phyloP scores from a whole-genome alignment of 179 eudicot species.

The Camellia oleifera region DNA sequence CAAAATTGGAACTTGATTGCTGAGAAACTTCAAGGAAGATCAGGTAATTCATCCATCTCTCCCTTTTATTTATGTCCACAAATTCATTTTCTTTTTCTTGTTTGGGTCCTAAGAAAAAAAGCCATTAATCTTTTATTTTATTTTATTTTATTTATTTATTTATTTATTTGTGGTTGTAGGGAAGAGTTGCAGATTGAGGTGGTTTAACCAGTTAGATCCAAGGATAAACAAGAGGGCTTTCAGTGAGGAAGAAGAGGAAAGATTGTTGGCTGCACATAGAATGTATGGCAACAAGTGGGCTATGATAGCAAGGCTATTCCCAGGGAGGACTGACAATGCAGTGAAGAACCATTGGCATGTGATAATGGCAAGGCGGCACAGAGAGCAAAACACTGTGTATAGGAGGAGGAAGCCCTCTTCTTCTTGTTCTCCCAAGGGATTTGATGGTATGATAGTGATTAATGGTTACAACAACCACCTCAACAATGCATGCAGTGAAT shows the following conservation, averaged over 20 bases:
- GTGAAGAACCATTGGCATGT: slow-evolving; percentile 87
- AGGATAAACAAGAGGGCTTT: slow-evolving; percentile 53
- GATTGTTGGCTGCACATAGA: slow-evolving; percentile 45
- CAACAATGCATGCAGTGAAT: slow-evolving; percentile 21
- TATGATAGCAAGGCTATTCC: slow-evolving; percentile 55
- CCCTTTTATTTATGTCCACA: not conserved
- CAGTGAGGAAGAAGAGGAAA: slow-evolving; percentile 59
- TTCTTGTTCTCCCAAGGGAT: not conserved
- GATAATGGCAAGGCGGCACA: slow-evolving; percentile 53
- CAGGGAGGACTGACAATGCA: slow-evolving; percentile 71
- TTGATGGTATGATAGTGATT: too few relatives aligned
- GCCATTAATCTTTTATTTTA: not conserved
- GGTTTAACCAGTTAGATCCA: slow-evolving; percentile 81
- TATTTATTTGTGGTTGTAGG: slow-evolving; percentile 24
- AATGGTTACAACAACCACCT: not conserved
- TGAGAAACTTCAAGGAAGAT: slow-evolving; percentile 50
- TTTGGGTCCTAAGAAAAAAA: not conserved
- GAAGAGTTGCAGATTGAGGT: slow-evolving; percentile 76
- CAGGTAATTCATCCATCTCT: slow-evolving; percentile 31
- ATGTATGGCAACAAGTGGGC: slow-evolving; percentile 80
- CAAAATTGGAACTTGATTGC: slow-evolving; percentile 73
- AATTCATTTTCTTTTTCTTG: not conserved
- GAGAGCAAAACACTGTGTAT: slow-evolving; percentile 35
- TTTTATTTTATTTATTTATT: not conserved
- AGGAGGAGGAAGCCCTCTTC: slow-evolving; percentile 25